Base-by-base conservation (phyloP, 805 yeast genomes). In the Komagataella pseudopastoris region DNA sequence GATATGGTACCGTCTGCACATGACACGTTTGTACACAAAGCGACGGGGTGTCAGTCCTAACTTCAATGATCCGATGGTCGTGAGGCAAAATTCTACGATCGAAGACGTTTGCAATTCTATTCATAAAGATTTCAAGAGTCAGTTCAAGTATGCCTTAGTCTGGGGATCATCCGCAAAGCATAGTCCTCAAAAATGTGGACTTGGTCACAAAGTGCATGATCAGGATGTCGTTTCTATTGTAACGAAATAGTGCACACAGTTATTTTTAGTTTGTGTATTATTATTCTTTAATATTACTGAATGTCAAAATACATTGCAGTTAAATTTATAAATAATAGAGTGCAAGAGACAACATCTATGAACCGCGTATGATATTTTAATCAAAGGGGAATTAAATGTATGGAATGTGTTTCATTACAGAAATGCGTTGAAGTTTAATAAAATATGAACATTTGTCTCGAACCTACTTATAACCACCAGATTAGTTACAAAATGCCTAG, bases 81-180 rank as follows among this genome's bases (percentile, higher is more conserved):
- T 93, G 12, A 75, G 98, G 59, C 76, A 74, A 52, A 77, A 81
- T 51, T 83, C 95, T 6, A 74, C 93, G 1, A 79, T 91, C 51
- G 91, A 84, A 56, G 88, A 83, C 57, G 88, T 91, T 24, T 91
- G 99, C 71, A 90, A 91, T 62, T 77, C 93, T 10, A 84, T 91
- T 55, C 98, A 91, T 64, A 78, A 95, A 58, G 96, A 90, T 60
- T 85, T 91, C 74, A 90, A 89, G 62, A 82, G 85, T 56, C 88
- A 85, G 60, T 91, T 93, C 74, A 88, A 89, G 64, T 89, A 90
- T 64, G 98, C 98, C 0, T 68, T 89, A 60, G 96, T 91, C 5
- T 91, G 98, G 97, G 99, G 99, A 0, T 81, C 90, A 1, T 83
- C 95, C 48, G 85, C 97, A 6, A 93, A 93, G 64, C 96, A 88